Conservation (phyloP, 2,329 filamentous ascomycete species). For the Colletotrichum destructivum region DNA sequence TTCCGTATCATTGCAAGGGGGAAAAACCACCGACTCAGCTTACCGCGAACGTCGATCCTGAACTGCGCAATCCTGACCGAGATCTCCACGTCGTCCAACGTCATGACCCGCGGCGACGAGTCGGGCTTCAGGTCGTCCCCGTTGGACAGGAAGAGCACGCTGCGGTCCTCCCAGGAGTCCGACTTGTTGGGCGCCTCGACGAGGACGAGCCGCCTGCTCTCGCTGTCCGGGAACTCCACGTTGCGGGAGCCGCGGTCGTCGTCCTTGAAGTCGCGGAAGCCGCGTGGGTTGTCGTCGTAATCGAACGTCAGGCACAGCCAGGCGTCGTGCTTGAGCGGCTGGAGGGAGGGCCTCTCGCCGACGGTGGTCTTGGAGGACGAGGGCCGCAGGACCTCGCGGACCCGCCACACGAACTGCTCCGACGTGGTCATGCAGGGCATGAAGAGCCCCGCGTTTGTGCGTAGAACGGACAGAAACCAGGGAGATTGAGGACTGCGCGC, state of each 20-base stretch:
- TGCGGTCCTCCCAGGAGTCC: background rate
- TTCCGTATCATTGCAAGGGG: background rate
- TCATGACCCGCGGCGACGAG: background rate
- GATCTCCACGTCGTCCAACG: background rate
- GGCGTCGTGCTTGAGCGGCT: background rate
- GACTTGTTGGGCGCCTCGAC: background rate
- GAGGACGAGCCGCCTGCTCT: background rate
- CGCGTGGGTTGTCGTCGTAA: conserved; percentile 11
- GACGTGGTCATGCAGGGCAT: conserved; percentile 29
- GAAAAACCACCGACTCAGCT: background rate
- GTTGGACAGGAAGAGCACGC: background rate
- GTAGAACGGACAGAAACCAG: conserved; percentile 19
- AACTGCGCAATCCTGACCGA: background rate
- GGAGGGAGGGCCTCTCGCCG: background rate
- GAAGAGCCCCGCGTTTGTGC: conserved; percentile 25
- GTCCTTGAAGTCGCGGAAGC: conserved; percentile 12
- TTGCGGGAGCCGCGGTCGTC: conserved; percentile 12
- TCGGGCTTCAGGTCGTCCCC: background rate
- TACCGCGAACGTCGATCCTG: conserved; percentile 11
- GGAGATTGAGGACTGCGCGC: background rate
- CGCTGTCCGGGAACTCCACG: background rate
- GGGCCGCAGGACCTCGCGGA: background rate
- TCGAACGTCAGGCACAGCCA: conserved; percentile 24
- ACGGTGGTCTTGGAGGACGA: background rate
- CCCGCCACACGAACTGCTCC: conserved; percentile 11